Conservation (phyloP, 805 yeast species). For the Saccharomycopsis vini region DNA sequence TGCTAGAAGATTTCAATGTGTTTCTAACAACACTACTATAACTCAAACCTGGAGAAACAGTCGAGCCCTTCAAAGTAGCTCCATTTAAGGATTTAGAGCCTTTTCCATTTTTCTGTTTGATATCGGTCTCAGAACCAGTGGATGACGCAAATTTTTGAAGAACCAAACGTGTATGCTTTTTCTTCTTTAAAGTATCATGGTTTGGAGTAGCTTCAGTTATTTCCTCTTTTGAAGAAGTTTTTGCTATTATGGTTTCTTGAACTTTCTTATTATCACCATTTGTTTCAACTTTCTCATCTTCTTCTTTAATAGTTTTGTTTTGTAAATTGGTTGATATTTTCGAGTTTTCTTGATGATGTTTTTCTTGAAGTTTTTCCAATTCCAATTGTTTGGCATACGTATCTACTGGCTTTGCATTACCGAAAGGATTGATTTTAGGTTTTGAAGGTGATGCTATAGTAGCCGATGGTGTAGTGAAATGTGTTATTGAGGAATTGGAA, state of each 20-base stretch:
- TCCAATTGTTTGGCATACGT: constrained; percentile 33
- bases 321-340: too few species aligned
- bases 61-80: neutral
- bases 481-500: neutral
- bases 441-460: neutral
- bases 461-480: neutral
- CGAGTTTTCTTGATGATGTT: constrained; percentile 15
- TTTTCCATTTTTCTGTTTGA: neutral
- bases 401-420: constrained; percentile 41
- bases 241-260: neutral
- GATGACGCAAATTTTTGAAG: neutral
- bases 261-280: neutral
- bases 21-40: constrained; percentile 11
- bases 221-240: too few species aligned
- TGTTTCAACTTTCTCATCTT: neutral
- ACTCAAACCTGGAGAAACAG: constrained; percentile 10
- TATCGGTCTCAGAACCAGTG: neutral
- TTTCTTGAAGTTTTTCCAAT: constrained; percentile 24
- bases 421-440: constrained; percentile 36
- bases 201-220: neutral
- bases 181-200: neutral
- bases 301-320: constrained; percentile 9
- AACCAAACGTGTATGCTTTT: neutral
- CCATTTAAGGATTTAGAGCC: neutral
- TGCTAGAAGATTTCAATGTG: neutral